Conservation (phyloP, 768 basidiomycete genomes). For the Tylopilus intermedius region DNA sequence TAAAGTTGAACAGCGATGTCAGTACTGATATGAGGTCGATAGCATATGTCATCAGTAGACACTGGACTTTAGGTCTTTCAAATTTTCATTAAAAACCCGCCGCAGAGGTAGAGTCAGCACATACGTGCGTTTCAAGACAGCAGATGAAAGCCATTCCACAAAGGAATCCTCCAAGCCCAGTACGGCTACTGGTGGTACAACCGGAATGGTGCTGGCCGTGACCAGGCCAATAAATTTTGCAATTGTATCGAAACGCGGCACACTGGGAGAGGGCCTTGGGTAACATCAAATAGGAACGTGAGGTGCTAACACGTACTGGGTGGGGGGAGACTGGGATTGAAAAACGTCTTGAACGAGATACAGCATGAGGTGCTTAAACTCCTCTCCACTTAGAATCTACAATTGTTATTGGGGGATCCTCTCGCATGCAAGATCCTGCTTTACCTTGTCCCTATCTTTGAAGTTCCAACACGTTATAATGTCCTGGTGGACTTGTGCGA, state of each 20-base stretch:
- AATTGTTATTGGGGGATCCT: not conserved
- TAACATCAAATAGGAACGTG: not conserved
- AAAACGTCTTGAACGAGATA: conserved; percentile 3
- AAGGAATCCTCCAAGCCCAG: conserved; percentile 3
- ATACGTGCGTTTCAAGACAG: not conserved
- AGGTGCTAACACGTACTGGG: not conserved
- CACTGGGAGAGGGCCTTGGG: not conserved
- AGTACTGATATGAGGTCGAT: conserved; percentile 4
- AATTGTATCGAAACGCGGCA: not conserved
- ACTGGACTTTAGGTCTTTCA: conserved; percentile 3
- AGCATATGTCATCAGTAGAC: not conserved
- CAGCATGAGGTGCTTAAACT: conserved; percentile 3
- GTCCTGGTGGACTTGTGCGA: conserved; percentile 4
- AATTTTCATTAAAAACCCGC: not conserved
- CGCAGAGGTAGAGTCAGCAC: not conserved
- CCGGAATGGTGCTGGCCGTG: not conserved
- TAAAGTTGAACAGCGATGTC: conserved; percentile 1
- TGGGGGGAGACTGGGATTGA: not conserved
- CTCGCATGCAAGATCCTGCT: not conserved
- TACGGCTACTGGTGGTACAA: conserved; percentile 3
- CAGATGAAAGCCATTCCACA: conserved; percentile 3
- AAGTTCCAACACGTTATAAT: conserved; percentile 9
- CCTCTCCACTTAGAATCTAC: conserved; percentile 3
- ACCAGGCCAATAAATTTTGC: conserved; percentile 1
- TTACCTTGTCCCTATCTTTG: not conserved